Evolutionary conservation across 73 alveolate genomes (phyloP), one percentile per base, ranked within the genome.

Genomic region (Loxodes magnus): DNA sequence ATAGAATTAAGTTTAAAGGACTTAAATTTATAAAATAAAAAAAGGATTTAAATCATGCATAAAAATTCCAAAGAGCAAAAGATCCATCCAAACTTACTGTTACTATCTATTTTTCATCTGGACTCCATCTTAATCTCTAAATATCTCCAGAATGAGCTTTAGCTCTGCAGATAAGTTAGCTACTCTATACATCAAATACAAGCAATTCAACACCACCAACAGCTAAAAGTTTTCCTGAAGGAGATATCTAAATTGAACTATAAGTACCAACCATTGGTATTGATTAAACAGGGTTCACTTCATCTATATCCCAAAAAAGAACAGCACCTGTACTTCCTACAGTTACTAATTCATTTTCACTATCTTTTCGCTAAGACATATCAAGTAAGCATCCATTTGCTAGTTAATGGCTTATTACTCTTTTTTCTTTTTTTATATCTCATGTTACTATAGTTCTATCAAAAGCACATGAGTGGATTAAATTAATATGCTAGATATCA

Each of bases 21-120:
- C n/a, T n/a, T n/a, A n/a, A n/a, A n/a, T n/a, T n/a, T n/a, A n/a
- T n/a, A n/a, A n/a, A n/a, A n/a, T n/a, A 44, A 12, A 12, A 44
- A 20, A 4, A 5, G 4, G 34, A n/a, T 51, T 4, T 3, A 30
- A 6, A 17, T 30, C 50, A 58, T 10, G 64, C 89, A 56, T 84
- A 84, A 53, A 84, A 75, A 77, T 84, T 84, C 96, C 96, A 84
- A 12, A 84, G 71, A 35, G 87, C 78, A 9, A 84, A 65, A 7
- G 96, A 84, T 14, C 86, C 46, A 69, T 84, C 96, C n/a, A 79
- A 71, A 55, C 90, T 72, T n/a, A 79, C 89, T 2, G 96, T 71
- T 12, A 84, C 74, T 28, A 84, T 60, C 58, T 84, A 84, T 66
- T 84, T 84, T 48, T 84, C 92, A 51, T 84, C 96, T 17, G 90